These are phyloP conservation scores for Phytopythium litorale DNA, from an alignment of 352 stramenopile species.

Conservation along the genomic window DNA sequence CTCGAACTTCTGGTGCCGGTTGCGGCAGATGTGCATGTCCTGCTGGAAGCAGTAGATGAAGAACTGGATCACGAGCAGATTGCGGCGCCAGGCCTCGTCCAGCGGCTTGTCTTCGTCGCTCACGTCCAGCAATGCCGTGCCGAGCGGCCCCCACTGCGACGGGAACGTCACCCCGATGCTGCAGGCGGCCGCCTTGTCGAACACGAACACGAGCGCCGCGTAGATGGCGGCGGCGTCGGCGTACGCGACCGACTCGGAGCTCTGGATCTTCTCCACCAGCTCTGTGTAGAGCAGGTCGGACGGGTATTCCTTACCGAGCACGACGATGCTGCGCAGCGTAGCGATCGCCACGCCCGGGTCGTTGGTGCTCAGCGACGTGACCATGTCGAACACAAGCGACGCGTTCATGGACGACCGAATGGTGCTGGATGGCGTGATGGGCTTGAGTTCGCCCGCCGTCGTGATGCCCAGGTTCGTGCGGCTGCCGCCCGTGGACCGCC, in stretches of 20 bases:
- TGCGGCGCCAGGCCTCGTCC: conserved; percentile 60
- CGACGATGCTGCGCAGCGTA: conserved; percentile 74
- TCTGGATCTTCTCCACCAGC: conserved; percentile 78
- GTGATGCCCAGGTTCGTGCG: conserved; percentile 10
- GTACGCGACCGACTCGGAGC: conserved; percentile 63
- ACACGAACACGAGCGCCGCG: conserved; percentile 76
- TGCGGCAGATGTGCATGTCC: conserved; percentile 53
- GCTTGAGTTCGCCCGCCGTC: conserved; percentile 31
- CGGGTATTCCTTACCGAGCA: conserved; percentile 79
- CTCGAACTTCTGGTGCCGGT: conserved; percentile 45
- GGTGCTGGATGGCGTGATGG: conserved; percentile 52
- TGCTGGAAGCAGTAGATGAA: conserved; percentile 79
- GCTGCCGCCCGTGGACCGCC: conserved; percentile 30
- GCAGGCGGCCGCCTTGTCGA: conserved; percentile 65
- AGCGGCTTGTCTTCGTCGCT: conserved; percentile 28
- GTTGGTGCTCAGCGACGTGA: conserved; percentile 80
- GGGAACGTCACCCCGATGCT: conserved; percentile 61
- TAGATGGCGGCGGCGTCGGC: conserved; percentile 72
- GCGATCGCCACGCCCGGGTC: conserved; percentile 74
- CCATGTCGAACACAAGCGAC: conserved; percentile 80
- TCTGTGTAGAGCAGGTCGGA: conserved; percentile 78
- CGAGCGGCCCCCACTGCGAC: conserved; percentile 64
- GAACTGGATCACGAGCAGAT: conserved; percentile 76
- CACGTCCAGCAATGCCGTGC: conserved; percentile 55
- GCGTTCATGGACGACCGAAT: conserved; percentile 77